A percentile compares a stretch with the other conserved stretches of the same genome.
These are phyloP conservation scores for Astragalus glycyphyllos DNA, from an alignment of 306 rosid genomes.

Conservation along the genomic window DNA sequence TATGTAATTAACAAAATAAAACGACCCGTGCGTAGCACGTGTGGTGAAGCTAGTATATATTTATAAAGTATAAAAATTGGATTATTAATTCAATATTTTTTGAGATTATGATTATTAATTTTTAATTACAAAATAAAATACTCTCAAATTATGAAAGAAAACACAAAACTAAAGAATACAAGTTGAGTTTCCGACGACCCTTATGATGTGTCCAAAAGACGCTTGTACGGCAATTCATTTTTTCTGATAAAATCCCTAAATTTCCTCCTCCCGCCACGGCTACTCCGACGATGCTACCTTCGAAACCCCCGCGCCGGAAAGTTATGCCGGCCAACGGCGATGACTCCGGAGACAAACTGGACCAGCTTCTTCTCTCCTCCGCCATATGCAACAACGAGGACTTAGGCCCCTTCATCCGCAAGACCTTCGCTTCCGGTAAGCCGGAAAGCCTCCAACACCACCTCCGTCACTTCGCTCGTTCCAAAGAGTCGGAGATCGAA, in stretches of 20 bases:
- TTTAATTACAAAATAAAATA: no score
- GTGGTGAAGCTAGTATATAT: no score
- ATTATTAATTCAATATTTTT: no score
- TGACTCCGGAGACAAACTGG: slow-evolving; percentile 81
- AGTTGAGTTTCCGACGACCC: slow-evolving; percentile 37
- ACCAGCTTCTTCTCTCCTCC: slow-evolving; percentile 83
- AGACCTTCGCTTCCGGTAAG: slow-evolving; percentile 79
- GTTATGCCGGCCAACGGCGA: slow-evolving; percentile 67
- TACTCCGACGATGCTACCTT: slow-evolving; percentile 57
- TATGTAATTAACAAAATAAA: no score
- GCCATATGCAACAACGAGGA: slow-evolving; percentile 97
- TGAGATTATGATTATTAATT: no score
- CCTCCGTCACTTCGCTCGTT: slow-evolving; percentile 90
- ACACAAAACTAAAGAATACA: not conserved
- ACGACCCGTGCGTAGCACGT: no score
- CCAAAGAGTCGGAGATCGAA: slow-evolving; percentile 96
- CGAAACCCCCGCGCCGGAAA: slow-evolving; percentile 79
- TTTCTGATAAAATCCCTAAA: slow-evolving; percentile 51
- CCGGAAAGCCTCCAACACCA: slow-evolving; percentile 91
- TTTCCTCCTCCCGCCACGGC: slow-evolving; percentile 50
- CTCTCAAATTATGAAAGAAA: not conserved
- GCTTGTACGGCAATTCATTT: slow-evolving; percentile 1
- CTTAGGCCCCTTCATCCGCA: slow-evolving; percentile 88
- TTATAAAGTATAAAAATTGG: no score
- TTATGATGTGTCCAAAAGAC: slow-evolving; percentile 44